Conservation (phyloP, 75 land plant genomes). For the Gnetum montanum region DNA sequence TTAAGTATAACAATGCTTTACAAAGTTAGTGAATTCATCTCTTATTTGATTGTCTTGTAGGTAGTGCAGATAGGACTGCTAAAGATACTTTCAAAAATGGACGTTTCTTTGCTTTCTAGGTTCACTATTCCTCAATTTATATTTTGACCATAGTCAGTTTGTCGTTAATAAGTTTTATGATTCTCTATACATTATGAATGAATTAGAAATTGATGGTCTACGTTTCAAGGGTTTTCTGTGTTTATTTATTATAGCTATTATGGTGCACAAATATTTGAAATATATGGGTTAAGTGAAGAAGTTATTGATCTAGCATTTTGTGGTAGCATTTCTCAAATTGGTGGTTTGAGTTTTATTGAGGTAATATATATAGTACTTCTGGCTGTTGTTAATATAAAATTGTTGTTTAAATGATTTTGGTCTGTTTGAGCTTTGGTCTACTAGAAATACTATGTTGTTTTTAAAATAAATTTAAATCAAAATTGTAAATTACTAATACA, state of each 20-base stretch:
- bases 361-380: constrained; percentile 15
- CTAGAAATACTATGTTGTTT: no score
- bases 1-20: background rate
- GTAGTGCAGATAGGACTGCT: constrained; percentile 80
- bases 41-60: constrained; percentile 30
- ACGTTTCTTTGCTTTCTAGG: constrained; percentile 92
- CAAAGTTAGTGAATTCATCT: no score
- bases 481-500: no score
- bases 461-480: no score
- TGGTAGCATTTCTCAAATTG: constrained; percentile 81
- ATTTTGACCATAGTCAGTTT: no score
- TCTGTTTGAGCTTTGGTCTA: no score
- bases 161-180: no score
- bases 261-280: constrained; percentile 98
- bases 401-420: background rate
- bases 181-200: no score
- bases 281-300: constrained; percentile 85
- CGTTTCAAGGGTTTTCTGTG: background rate
- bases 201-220: no score
- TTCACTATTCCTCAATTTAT: constrained; percentile 3
- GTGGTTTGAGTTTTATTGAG: constrained; percentile 86
- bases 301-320: constrained; percentile 77
- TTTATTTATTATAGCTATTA: constrained; percentile 51
- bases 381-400: background rate
- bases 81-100: constrained; percentile 97